Evolutionary conservation across 352 stramenopile species (phyloP), one percentile per base, ranked within the genome.

Genomic region (Phytophthora pseudosyringae): DNA sequence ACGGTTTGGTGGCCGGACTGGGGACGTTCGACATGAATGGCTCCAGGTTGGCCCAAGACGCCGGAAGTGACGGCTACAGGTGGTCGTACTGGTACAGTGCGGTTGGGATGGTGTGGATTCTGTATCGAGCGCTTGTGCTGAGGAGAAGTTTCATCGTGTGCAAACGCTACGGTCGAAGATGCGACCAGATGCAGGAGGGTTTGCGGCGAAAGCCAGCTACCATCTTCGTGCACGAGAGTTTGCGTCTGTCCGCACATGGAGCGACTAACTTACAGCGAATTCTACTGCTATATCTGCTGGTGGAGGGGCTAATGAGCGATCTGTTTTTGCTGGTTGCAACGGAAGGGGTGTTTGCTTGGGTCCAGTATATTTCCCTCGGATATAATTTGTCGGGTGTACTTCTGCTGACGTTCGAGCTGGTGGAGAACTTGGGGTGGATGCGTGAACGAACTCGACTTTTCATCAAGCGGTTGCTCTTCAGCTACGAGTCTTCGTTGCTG

Each of bases 321-420:
- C 25, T 74, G 15, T 74, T 74, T 35, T 16, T 74, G 28, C 54
- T 71, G 8, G 55, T 71, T 2, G 60, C 61, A 8, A 74, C 53
- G 0, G 66, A 74, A 41, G 66, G 66, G 3, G 12, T 47, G 3
- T 38, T 71, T 8, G 60, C 66, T 7, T 57, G 59, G 43, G 32
- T 71, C 3, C 66, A 74, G 54, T 74, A 67, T 43, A 60, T 60
- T 25, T 71, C 66, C 0, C 52, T 74, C 18, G 66, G 66, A n/a
- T 74, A 71, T 46, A 74, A 74, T 39, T 39, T 74, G 12, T 71
- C 66, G 5, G 65, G 61, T 4, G 15, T 71, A 10, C 40, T 68
- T 15, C 13, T 68, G n/a, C 31, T 63, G 7, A 15, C 46, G 10
- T 68, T 63, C 18, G 59, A 68, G n/a, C 21, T 63, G 21, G 15